phyloP scores from a whole-genome alignment of 768 basidiomycete species.

The Terana coerulea region DNA sequence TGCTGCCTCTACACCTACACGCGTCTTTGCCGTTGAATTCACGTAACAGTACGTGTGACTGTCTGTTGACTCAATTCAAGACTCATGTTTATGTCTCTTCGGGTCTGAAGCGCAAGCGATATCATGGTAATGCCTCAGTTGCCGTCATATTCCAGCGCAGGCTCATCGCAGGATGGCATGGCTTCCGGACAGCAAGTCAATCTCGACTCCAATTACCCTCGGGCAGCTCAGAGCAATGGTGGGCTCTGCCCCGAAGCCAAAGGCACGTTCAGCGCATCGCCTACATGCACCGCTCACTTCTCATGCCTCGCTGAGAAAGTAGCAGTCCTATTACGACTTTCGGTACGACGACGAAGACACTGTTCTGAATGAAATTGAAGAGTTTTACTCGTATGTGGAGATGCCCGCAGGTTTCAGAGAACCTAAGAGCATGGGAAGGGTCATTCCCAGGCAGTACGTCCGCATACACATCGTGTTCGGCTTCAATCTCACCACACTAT shows the following conservation, averaged over 20 bases:
- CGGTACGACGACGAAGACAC: conserved; percentile 96
- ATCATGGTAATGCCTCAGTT: conserved; percentile 34
- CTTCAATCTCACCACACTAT: conserved; percentile 12
- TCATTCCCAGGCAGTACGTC: conserved; percentile 73
- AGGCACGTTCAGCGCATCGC: conserved; percentile 45
- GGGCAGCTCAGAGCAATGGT: conserved; percentile 79
- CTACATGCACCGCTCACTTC: not conserved
- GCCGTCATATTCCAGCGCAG: conserved; percentile 19
- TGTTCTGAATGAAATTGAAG: conserved; percentile 93
- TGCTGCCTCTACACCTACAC: not conserved
- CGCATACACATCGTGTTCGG: conserved; percentile 9
- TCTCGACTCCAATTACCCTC: conserved; percentile 72
- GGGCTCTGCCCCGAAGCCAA: conserved; percentile 65
- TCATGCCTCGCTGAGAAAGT: conserved; percentile 22
- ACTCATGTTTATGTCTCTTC: not conserved
- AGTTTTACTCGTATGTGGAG: conserved; percentile 97
- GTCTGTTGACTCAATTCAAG: not conserved
- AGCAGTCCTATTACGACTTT: conserved; percentile 90
- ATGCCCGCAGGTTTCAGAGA: conserved; percentile 87
- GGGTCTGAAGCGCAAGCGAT: not conserved
- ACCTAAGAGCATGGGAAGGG: conserved; percentile 83
- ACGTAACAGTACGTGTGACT: conserved; percentile 2
- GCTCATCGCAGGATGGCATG: conserved; percentile 29
- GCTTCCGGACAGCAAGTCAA: conserved; percentile 32
- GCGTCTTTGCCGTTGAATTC: not conserved